Evolutionary conservation across 1,139 yeast genomes (phyloP), one percentile per base, ranked within the genome.

Genomic region (Debaryomyces nepalensis): DNA sequence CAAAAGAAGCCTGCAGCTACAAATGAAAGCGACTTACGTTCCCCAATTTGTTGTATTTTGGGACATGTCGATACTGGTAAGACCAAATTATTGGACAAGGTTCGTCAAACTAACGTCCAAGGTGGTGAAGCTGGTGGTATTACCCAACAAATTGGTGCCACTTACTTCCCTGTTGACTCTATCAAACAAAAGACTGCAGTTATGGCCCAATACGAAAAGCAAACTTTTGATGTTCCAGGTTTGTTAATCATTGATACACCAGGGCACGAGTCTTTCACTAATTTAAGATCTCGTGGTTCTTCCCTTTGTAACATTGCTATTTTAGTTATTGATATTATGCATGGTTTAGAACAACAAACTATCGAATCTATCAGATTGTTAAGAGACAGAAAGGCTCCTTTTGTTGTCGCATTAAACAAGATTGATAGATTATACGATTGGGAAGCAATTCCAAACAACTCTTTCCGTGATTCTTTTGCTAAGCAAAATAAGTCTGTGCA

Each of bases 81-180:
- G 71, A 93, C 99, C 50, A 93, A 93, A 66, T 79, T 93, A 53
- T 78, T 93, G 63, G 99, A 93, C 64, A 95, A 93, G 69, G 84
- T 93, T 54, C 95, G 99, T 75, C 97, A 93, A 75, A 95, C 98
- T 37, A 93, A 93, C 59, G 99, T 93, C 48, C 99, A 93, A 76
- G 99, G 97, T 66, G 99, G 99, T 63, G 99, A 93, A 75, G 99
- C 99, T 44, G 99, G 99, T 76, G 99, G 99, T 77, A 95, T 93
- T 64, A 93, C 99, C 53, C 99, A 93, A 79, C 99, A 93, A 71
- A 93, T 93, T 63, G 99, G 99, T 81, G 99, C 99, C 40, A 95
- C 99, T 19, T 95, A 91, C 68, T 95, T 93, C 88, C 99, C 99
- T 46, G 91, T 93, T 55, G 95, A 87, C 24, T 89, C 98, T 31